Evolutionary conservation across 768 basidiomycete species (phyloP).

Genomic region (Sarcomyxa edulis): DNA sequence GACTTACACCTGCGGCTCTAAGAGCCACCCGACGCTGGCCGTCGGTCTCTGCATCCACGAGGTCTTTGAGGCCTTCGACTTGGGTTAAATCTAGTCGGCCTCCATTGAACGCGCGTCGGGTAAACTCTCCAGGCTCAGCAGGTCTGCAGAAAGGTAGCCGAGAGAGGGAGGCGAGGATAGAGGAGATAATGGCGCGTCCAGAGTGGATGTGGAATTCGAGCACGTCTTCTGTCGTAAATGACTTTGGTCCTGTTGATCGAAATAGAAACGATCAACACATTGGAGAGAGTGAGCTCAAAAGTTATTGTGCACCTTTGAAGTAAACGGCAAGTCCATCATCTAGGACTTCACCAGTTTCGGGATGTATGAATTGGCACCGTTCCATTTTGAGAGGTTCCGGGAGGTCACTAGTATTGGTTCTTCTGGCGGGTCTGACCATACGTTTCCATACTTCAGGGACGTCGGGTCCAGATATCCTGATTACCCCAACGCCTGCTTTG

Average conservation of each 20-base stretch:
- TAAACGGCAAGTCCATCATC: constrained; percentile 82
- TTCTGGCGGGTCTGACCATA: constrained; percentile 40
- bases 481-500: constrained; percentile 76
- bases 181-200: constrained; percentile 71
- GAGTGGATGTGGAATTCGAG: constrained; percentile 87
- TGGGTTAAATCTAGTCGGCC: constrained; percentile 85
- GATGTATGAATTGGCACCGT: constrained; percentile 64
- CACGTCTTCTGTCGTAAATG: constrained; percentile 80
- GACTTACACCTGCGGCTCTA: constrained; percentile 58
- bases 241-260: constrained; percentile 52
- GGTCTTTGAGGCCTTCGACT: constrained; percentile 82
- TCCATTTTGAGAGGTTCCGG: constrained; percentile 67
- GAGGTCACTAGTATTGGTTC: constrained; percentile 6
- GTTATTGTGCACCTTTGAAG: constrained; percentile 56
- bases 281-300: neutral
- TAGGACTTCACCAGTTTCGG: constrained; percentile 51
- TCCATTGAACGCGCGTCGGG: constrained; percentile 73
- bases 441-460: constrained; percentile 55
- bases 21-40: constrained; percentile 72
- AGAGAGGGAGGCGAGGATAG: constrained; percentile 62
- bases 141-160: constrained; percentile 61
- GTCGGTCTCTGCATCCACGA: constrained; percentile 88
- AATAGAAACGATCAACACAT: constrained; percentile 4
- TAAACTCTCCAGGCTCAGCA: constrained; percentile 87
- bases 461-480: constrained; percentile 79